phyloP scores from a whole-genome alignment of 2,329 filamentous ascomycete genomes.

The Phymatotrichopsis omnivora region DNA sequence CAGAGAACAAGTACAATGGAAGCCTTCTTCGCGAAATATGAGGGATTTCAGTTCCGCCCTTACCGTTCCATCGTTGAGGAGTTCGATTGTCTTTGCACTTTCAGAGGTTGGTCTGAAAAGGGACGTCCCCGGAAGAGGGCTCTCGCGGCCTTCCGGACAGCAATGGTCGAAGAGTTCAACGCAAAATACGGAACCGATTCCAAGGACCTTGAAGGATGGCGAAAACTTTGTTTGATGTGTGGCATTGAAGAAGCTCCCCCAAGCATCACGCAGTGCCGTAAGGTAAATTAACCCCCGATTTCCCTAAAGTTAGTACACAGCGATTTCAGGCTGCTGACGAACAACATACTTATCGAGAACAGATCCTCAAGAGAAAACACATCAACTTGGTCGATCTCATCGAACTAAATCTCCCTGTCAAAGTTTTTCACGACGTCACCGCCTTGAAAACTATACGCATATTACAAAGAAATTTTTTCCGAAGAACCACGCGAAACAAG shows the following conservation, averaged over 20 bases:
- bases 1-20: constrained; percentile 6
- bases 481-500: too few species aligned
- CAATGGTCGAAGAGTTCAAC: constrained; percentile 19
- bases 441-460: too few species aligned
- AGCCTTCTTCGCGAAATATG: background rate
- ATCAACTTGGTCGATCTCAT: constrained; percentile 18
- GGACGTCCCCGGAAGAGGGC: constrained; percentile 4
- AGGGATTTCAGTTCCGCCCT: constrained; percentile 5
- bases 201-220: constrained; percentile 11
- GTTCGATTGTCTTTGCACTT: constrained; percentile 1
- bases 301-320: too few species aligned
- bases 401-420: too few species aligned
- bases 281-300: background rate
- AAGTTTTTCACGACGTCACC: too few species aligned
- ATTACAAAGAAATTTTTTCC: too few species aligned
- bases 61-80: constrained; percentile 8
- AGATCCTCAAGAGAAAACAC: constrained; percentile 8
- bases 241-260: constrained; percentile 7
- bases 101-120: constrained; percentile 1
- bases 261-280: constrained; percentile 13
- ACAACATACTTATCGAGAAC: background rate
- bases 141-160: constrained; percentile 2
- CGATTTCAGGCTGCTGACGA: too few species aligned
- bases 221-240: constrained; percentile 16
- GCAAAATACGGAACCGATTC: constrained; percentile 10